Conservation (phyloP, 352 stramenopile genomes). For the Phytophthora vignae region DNA sequence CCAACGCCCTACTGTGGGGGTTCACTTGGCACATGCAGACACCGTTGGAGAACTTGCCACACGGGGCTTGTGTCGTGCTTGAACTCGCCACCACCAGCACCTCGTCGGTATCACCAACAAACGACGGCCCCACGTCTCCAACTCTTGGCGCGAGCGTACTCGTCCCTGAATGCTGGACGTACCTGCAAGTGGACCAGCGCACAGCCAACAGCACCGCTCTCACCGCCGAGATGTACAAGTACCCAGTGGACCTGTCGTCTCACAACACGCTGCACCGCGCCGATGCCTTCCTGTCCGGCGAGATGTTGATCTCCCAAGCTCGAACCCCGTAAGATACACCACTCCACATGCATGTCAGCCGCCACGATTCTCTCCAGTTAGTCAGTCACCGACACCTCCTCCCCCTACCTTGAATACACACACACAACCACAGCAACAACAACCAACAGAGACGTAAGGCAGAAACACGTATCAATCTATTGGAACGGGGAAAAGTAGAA, state of each 20-base stretch:
- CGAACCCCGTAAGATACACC: conserved; percentile 30
- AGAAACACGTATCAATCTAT: conserved; percentile 40
- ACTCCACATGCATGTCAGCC: conserved; percentile 2
- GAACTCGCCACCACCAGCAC: conserved; percentile 72
- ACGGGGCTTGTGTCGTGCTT: conserved; percentile 75
- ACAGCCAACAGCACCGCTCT: conserved; percentile 75
- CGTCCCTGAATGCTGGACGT: conserved; percentile 84
- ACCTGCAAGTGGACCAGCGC: conserved; percentile 82
- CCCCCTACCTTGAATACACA: conserved; percentile 19
- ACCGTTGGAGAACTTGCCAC: conserved; percentile 90
- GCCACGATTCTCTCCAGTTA: not conserved
- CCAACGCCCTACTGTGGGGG: conserved; percentile 76
- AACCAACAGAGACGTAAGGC: too few species aligned
- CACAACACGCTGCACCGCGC: conserved; percentile 69
- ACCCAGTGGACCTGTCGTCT: conserved; percentile 77
- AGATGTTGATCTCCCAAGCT: conserved; percentile 73
- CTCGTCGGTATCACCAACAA: conserved; percentile 53
- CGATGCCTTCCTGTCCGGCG: conserved; percentile 80
- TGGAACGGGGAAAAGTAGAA: conserved; percentile 86
- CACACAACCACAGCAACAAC: too few species aligned
- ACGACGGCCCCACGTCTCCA: conserved; percentile 24
- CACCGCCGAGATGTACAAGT: conserved; percentile 87
- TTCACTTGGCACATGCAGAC: conserved; percentile 95
- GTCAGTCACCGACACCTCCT: conserved; percentile 2
- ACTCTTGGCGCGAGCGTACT: conserved; percentile 53